These are phyloP conservation scores for Sarocladium oryzae DNA, from an alignment of 2,329 filamentous ascomycete species.

Conservation along the genomic window DNA sequence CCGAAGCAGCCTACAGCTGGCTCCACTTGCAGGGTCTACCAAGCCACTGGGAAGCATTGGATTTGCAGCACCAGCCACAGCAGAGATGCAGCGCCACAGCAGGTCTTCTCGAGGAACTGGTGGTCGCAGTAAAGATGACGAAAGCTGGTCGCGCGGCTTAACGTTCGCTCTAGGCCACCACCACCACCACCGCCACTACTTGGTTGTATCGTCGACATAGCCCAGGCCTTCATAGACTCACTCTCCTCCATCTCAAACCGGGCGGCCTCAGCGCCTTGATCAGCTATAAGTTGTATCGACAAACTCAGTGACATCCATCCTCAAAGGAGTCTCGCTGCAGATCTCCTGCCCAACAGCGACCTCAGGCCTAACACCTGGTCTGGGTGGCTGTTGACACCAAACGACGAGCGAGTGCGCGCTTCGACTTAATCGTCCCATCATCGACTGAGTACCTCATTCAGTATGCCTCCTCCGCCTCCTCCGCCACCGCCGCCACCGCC, in stretches of 20 bases:
- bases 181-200: background rate
- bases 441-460: conserved; percentile 6
- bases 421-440: background rate
- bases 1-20: too few species aligned
- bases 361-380: background rate
- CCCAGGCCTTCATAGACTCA: too few species aligned
- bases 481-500: conserved; percentile 67
- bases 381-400: background rate
- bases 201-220: too few species aligned
- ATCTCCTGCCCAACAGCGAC: background rate
- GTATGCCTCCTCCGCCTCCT: conserved; percentile 53
- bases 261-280: too few species aligned
- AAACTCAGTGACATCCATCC: too few species aligned
- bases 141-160: conserved; percentile 2
- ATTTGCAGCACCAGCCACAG: background rate
- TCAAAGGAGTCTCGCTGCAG: too few species aligned
- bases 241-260: background rate
- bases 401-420: background rate
- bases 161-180: conserved; percentile 3
- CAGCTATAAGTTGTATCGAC: too few species aligned
- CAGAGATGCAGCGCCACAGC: background rate
- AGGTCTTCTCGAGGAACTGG: background rate
- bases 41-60: background rate
- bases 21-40: too few species aligned
- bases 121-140: background rate